These are phyloP conservation scores for Pichia sp. DNA, from an alignment of 1,139 yeast species.

Conservation along the genomic window DNA sequence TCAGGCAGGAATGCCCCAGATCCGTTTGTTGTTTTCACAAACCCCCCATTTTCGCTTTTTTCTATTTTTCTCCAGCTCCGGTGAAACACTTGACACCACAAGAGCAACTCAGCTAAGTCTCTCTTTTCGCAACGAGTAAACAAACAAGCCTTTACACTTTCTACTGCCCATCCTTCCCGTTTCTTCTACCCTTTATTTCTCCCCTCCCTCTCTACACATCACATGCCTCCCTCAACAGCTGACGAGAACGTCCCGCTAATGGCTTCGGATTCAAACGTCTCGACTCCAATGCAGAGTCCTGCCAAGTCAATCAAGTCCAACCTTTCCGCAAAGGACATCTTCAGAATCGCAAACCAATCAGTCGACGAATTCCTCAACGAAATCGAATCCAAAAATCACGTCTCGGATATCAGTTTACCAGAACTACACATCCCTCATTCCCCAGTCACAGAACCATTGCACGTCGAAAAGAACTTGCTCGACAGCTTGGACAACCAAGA, in stretches of 20 bases:
- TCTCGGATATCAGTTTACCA: slow-evolving; percentile 8
- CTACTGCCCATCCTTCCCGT: no score
- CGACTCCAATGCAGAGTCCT: slow-evolving; percentile 4
- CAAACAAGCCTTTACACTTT: no score
- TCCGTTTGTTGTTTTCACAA: no score
- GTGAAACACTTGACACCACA: no score
- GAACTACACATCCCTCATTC: slow-evolving; percentile 17
- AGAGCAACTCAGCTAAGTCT: no score
- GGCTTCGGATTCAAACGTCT: slow-evolving; percentile 1
- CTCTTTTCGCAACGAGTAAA: no score
- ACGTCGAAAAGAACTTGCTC: slow-evolving; percentile 10
- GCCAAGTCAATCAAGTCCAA: slow-evolving; percentile 10
- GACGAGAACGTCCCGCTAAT: slow-evolving; percentile 2
- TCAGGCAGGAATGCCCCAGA: not conserved
- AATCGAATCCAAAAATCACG: slow-evolving; percentile 18
- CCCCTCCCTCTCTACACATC: not conserved
- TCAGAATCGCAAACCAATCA: slow-evolving; percentile 30
- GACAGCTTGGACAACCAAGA: not conserved
- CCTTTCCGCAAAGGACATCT: slow-evolving; percentile 22
- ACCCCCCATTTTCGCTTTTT: no score
- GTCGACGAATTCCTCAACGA: slow-evolving; percentile 31
- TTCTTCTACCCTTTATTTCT: not conserved
- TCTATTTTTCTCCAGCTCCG: no score
- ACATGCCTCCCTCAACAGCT: not conserved
- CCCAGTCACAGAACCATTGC: slow-evolving; percentile 24